Base-by-base conservation (phyloP, 176 grass and related monocot species). In the Lolium perenne region DNA sequence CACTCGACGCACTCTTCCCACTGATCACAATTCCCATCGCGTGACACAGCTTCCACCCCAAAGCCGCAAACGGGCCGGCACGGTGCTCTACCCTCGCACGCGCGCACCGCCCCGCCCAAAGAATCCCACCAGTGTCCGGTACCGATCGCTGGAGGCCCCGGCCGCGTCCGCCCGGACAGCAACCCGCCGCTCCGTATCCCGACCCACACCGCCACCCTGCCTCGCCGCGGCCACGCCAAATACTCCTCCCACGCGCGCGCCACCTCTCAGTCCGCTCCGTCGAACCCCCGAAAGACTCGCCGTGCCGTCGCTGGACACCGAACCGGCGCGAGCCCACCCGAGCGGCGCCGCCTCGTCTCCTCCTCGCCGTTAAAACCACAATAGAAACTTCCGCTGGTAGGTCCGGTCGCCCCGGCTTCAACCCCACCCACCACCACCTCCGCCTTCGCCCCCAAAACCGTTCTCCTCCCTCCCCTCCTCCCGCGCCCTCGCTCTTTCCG, bases 311-410 rank as follows among this genome's bases (percentile, higher is more conserved):
- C 41, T 43, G 41, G 41, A 43, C 41, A 5, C 41, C 6, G 41
- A 7, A 43, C 7, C 41, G 3, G 41, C 41, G 41, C 41, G 41
- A 43, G 41, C 41, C 41, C 41, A 81, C 86, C 57, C 4, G n/a
- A 15, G 17, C 25, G 11, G 4, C 20, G 12, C 1, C 54, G 18
- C 12, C 79, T 51, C 29, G 13, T 25, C 74, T 35, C 4, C 50
- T 6, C 53, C 32, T 58, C 53, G 86, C 13, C 63, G 63, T 65
- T 38, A 14, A 38, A 8, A 81, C 83, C 83, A 71, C 16, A 84
- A 41, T 69, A 69, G 80, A 81, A 87, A 76, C 85, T 91, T 91
- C 85, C 76, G 51, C 32, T 66, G 68, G 89, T 91, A 70, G 74
- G 85, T 87, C 41, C 41, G 41, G 41, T 43, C 80, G 3, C 58